Percentiles rank a stretch among this genome's conserved stretches.
Conservation (phyloP, 495 filamentous ascomycete species). For the Amorphotheca resinae region DNA sequence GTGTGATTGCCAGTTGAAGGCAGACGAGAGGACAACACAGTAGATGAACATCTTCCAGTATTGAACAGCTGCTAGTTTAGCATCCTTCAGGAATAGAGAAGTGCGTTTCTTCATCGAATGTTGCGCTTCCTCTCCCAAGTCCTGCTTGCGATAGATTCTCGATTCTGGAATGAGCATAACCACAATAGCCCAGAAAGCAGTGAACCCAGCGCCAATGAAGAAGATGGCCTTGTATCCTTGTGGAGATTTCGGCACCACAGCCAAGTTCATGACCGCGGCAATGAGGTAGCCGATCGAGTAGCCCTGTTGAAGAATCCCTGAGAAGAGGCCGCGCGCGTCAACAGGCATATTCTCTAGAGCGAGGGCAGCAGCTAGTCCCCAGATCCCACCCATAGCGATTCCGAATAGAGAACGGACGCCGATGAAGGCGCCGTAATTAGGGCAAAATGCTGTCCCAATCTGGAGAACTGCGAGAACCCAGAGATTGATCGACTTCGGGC, state of each 20-base stretch:
- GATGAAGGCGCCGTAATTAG: constrained; percentile 55
- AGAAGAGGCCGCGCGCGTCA: constrained; percentile 43
- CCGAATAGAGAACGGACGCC: constrained; percentile 60
- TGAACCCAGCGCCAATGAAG: neutral
- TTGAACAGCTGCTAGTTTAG: constrained; percentile 44
- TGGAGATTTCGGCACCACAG: constrained; percentile 3
- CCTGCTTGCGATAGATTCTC: constrained; percentile 54
- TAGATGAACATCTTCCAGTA: constrained; percentile 66
- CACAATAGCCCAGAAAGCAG: neutral
- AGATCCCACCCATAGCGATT: constrained; percentile 76
- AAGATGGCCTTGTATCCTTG: constrained; percentile 8
- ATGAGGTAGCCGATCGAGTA: constrained; percentile 66
- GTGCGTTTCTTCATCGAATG: too few relatives aligned
- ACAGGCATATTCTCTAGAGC: constrained; percentile 61
- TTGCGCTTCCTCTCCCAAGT: constrained; percentile 35
- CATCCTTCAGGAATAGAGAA: constrained; percentile 49
- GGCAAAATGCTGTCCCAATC: constrained; percentile 59
- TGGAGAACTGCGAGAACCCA: constrained; percentile 51
- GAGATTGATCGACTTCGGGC: too few relatives aligned
- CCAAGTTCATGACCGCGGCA: constrained; percentile 55
- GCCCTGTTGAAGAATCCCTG: constrained; percentile 65
- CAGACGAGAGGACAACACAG: constrained; percentile 55
- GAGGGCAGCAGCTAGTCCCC: constrained; percentile 73
- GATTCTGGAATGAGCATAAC: constrained; percentile 40
- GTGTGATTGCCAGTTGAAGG: constrained; percentile 27